Conservation (phyloP, 352 stramenopile genomes). For the Pythium utonaiense region DNA sequence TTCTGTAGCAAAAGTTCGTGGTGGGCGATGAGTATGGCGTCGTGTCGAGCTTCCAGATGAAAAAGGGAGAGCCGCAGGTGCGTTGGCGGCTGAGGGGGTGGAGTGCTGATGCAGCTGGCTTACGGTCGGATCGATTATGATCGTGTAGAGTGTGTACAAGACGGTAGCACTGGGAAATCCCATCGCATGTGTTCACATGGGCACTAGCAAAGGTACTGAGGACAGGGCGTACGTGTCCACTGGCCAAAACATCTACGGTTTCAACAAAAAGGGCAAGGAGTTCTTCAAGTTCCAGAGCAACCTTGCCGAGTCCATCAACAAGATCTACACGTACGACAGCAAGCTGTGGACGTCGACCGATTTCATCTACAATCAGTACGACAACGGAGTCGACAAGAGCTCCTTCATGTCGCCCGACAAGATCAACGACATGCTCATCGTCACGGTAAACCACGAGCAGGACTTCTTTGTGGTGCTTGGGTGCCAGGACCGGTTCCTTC, state of each 20-base stretch:
- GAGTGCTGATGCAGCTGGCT: too few species aligned
- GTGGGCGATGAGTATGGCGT: slow-evolving; percentile 80
- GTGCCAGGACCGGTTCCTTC: slow-evolving; percentile 71
- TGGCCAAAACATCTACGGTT: slow-evolving; percentile 61
- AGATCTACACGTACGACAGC: slow-evolving; percentile 61
- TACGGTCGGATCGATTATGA: background rate
- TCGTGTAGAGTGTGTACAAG: slow-evolving; percentile 60
- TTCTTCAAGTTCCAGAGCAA: slow-evolving; percentile 88
- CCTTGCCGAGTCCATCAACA: slow-evolving; percentile 71
- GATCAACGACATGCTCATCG: slow-evolving; percentile 76
- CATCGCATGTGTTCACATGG: slow-evolving; percentile 69
- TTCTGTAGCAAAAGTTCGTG: slow-evolving; percentile 78
- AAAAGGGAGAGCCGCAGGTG: slow-evolving; percentile 74
- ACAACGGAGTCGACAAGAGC: slow-evolving; percentile 72
- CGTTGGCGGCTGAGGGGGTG: too few species aligned
- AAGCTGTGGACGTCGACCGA: slow-evolving; percentile 75
- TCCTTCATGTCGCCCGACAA: slow-evolving; percentile 74
- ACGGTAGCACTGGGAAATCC: slow-evolving; percentile 44
- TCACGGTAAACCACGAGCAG: slow-evolving; percentile 52
- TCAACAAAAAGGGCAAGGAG: slow-evolving; percentile 86
- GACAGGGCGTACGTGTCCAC: slow-evolving; percentile 74
- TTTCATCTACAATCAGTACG: slow-evolving; percentile 82
- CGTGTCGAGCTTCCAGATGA: slow-evolving; percentile 82
- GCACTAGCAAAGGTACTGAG: slow-evolving; percentile 62
- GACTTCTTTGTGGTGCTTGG: slow-evolving; percentile 62